A percentile compares a stretch with the other conserved stretches of the same genome.
Evolutionary conservation across 2,329 filamentous ascomycete genomes (phyloP).

Genomic region (Fusarium napiforme): DNA sequence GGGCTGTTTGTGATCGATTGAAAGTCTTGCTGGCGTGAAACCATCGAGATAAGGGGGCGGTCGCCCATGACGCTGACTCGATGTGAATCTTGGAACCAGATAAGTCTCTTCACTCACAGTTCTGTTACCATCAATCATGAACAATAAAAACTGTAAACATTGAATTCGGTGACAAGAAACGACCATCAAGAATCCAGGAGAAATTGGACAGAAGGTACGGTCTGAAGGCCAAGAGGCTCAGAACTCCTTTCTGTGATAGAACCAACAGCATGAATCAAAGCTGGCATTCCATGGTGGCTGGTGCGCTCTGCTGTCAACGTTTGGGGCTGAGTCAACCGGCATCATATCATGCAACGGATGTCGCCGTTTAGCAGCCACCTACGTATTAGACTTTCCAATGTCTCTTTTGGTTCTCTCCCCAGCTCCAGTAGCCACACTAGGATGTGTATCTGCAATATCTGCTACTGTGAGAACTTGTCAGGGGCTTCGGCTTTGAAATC

Average conservation of each 20-base stretch:
- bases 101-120: fast-evolving
- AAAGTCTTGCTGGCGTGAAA: background rate
- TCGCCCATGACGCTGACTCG: background rate
- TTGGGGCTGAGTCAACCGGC: background rate
- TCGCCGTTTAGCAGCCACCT: background rate
- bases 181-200: no score
- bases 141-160: no score
- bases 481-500: background rate
- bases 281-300: background rate
- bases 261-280: background rate
- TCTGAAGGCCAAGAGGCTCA: no score
- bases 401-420: background rate
- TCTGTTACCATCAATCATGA: no score
- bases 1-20: background rate
- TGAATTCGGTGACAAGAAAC: no score
- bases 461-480: background rate
- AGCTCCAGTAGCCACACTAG: background rate
- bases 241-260: background rate
- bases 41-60: background rate
- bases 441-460: background rate
- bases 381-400: background rate
- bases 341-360: background rate
- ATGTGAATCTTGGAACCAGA: background rate
- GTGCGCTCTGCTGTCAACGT: background rate
- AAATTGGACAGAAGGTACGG: background rate